Evolutionary conservation across 768 basidiomycete genomes (phyloP), one percentile per base, ranked within the genome.

Genomic region (Fistulinella prunicolor): DNA sequence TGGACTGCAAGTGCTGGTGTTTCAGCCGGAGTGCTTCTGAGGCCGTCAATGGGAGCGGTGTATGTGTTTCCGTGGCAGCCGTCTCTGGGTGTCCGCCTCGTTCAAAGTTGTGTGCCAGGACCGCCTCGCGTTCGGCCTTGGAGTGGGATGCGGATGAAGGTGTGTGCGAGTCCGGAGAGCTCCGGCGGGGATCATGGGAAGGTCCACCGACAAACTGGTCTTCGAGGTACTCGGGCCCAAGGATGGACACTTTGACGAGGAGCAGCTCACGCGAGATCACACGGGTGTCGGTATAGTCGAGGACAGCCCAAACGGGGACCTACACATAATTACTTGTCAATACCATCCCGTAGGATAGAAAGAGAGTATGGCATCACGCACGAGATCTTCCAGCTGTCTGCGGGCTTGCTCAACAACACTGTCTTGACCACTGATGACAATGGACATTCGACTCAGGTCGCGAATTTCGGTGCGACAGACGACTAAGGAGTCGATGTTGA

Each of bases 231-330:
- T 99, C 95, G 9, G 94, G 91, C 2, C 96, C 96, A 29, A 99
- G 85, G 62, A 94, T 95, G 49, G 96, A 98, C 3, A 99, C 84
- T 65, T 99, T 99, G 63, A 87, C 90, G 55, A 99, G 86, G 26
- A 98, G 79, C 13, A 98, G 79, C 69, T 99, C 96, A 58, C 96
- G 89, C 55, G 87, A 80, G 66, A 99, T 95, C 23, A 86, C 83
- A 47, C 79, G 82, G 20, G 94, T 98, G 52, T 94, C 80, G 17
- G 95, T 97, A 68, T 98, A 99, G 70, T 99, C 94, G 51, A 99
- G 77, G 26, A 99, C 96, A 23, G 95, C 96, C 96, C 96, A 99
- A 4, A 99, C 96, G 42, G 95, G 96, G 22, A 99, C 94, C 95
- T 96, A 36, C 19, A 20, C n/a, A n/a, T n/a, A n/a, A n/a, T n/a